Base-by-base conservation (phyloP, 192 early-diverging fungal genomes). In the Coemansia sp. region DNA sequence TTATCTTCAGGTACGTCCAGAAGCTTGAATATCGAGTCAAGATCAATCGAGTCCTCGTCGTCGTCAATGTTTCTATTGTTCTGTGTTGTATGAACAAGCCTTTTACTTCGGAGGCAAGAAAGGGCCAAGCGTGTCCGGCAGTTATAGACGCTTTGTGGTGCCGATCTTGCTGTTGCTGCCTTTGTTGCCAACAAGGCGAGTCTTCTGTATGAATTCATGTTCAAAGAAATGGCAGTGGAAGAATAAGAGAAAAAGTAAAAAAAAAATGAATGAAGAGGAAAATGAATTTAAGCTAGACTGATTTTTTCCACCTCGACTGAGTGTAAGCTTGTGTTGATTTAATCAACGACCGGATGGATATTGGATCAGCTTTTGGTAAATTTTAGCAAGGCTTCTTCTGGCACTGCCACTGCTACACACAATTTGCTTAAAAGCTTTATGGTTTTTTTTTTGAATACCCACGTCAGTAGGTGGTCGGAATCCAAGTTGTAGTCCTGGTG, bases 1-100 rank as follows among this genome's bases (percentile, higher is more conserved):
- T 51, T 53, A 24, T 24, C 38, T 20, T 35, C 65, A 1, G 64
- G 65, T 18, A 57, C 34, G 41, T 75, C 63, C 20, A 81, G 66
- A 53, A 81, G 59, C 6, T 66, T 66, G 56, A 81, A 68, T 24
- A 81, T 56, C 9, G 72, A 63, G 24, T 69, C 70, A 18, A 81
- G 67, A 33, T 55, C 60, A 4, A 70, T 38, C 20, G 55, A 66
- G 12, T 62, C 46, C 44, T 76, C 69, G 39, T 35, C 30, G 43
- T 48, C 51, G 14, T 66, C 51, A 92, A 78, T 12, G 23, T 21
- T 10, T 12, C 7, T 53, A 7, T 18, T 46, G 44, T 18, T 1
- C 44, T 46, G 44, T 46, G 44, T 11, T 46, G 44, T 46, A 18
- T 46, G 44, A 46, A 46, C 44, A 18, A 18, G 44, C 14, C 44